These are phyloP conservation scores for Lonicera japonica DNA, from an alignment of 129 eudicot species.

Conservation along the genomic window DNA sequence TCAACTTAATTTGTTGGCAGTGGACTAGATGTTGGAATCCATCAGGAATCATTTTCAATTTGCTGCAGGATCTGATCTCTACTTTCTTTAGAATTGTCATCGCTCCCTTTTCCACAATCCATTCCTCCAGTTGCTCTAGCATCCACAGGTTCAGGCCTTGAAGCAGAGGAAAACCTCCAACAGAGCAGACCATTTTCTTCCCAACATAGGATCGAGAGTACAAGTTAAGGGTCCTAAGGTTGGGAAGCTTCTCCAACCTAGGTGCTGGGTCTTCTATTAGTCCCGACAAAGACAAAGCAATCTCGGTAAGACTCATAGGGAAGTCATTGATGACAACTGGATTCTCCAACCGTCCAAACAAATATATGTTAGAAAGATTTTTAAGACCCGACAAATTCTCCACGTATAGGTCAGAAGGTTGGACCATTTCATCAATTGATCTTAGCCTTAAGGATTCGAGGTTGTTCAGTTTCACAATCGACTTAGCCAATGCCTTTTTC, in stretches of 20 bases:
- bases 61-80: conserved; percentile 10
- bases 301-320: conserved; percentile 12
- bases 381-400: conserved; percentile 2
- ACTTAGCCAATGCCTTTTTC: background rate
- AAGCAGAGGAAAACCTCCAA: conserved; percentile 14
- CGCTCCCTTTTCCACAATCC: conserved; percentile 5
- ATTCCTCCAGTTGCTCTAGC: conserved; percentile 6
- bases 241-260: conserved; percentile 8
- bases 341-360: conserved; percentile 12
- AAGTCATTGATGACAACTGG: background rate
- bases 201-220: background rate
- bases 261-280: conserved; percentile 6
- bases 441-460: conserved; percentile 21
- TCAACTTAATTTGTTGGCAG: background rate
- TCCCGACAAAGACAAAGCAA: conserved; percentile 5
- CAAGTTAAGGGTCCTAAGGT: conserved; percentile 7
- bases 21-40: background rate
- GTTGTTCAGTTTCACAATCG: conserved; percentile 4
- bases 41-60: conserved; percentile 6
- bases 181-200: background rate
- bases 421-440: conserved; percentile 5
- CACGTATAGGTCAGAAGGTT: conserved; percentile 9
- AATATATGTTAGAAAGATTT: conserved; percentile 11
- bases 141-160: conserved; percentile 14
- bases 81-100: conserved; percentile 9